Evolutionary conservation across 2,329 filamentous ascomycete genomes (phyloP).

Genomic region (Xylogone sp.): DNA sequence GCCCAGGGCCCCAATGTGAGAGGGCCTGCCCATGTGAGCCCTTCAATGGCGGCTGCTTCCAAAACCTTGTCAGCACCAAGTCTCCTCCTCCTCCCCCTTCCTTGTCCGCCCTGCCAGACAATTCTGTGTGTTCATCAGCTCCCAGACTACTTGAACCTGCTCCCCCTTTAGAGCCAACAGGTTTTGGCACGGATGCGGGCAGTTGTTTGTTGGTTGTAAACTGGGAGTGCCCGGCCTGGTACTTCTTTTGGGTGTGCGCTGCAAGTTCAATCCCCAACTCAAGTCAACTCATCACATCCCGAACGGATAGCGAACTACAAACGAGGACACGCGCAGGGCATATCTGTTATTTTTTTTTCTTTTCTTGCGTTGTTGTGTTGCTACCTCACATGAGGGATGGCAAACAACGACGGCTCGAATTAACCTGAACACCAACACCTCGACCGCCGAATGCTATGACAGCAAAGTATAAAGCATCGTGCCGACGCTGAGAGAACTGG

Average conservation of each 20-base stretch:
- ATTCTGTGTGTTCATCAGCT: slow-evolving; percentile 17
- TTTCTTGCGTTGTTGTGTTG: slow-evolving; percentile 12
- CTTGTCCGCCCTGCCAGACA: slow-evolving; percentile 16
- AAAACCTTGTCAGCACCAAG: slow-evolving; percentile 14
- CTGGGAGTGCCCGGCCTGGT: slow-evolving; percentile 16
- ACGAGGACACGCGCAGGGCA: slow-evolving; percentile 19
- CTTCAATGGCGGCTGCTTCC: slow-evolving; percentile 13
- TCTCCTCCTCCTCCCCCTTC: slow-evolving; percentile 5
- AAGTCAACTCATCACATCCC: slow-evolving; percentile 16
- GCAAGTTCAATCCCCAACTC: slow-evolving; percentile 16
- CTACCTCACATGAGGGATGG: slow-evolving; percentile 21
- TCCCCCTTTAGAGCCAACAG: slow-evolving; percentile 9
- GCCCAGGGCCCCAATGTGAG: slow-evolving; percentile 17
- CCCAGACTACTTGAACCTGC: slow-evolving; percentile 5
- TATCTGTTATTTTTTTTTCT: slow-evolving; percentile 12
- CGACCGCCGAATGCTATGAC: slow-evolving; percentile 1
- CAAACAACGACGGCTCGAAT: slow-evolving; percentile 24
- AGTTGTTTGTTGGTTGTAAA: slow-evolving; percentile 12
- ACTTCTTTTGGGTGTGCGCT: slow-evolving; percentile 12
- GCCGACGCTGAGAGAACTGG: neutral
- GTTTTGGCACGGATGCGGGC: slow-evolving; percentile 16
- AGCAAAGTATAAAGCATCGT: neutral
- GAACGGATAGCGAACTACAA: slow-evolving; percentile 20
- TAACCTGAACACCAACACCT: slow-evolving; percentile 14
- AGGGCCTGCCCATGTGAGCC: slow-evolving; percentile 23